Base-by-base conservation (phyloP, 2,329 filamentous ascomycete genomes). In the Alternaria sp. region DNA sequence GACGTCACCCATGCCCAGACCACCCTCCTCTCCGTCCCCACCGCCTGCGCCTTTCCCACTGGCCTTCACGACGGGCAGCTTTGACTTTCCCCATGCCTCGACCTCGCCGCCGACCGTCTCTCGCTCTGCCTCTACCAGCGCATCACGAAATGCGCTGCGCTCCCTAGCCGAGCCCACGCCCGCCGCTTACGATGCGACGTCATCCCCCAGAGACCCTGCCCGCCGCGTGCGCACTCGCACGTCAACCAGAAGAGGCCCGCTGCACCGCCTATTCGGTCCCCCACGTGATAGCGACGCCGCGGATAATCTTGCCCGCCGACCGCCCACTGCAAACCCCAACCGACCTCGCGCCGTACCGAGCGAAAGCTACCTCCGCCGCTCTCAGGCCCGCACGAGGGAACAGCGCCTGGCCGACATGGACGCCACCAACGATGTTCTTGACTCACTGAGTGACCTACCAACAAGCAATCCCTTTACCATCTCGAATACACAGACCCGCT, bases 1-100 rank as follows among this genome's bases (percentile, higher is more conserved):
- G 68, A 70, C 73, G 69, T 71, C 74, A 73, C 60, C 65, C 36
- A 77, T 77, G 74, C 73, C 76, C 54, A 68, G 74, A 70, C 70
- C 74, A 49, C 67, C 69, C 15, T 59, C 76, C 13, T 71, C 76
- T 23, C 68, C 73, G 40, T 71, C 76, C 26, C 70, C 76, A 44
- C 73, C 72, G 23, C 68, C 74, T 28, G 56, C 71, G n/a, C 62
- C 61, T 52, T 76, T 75, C 57, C 63, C 76, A 40, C 36, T 40
- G 36, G 36, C 36, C 58, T 78, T 76, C 69, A 76, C 76, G 36
- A 75, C 76, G 36, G 81, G 80, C 64, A 76, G 74, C 69, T 83
- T 83, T 72, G 83, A 84, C 72, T 79, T 80, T 57, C 83, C 83
- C 21, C 80, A 81, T 47, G 82, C 83, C 45, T 77, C 75, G n/a